A percentile compares a stretch with the other conserved stretches of the same genome.
These are phyloP conservation scores for Fraxinus cuspidata DNA, from an alignment of 257 asterid species.

Conservation along the genomic window DNA sequence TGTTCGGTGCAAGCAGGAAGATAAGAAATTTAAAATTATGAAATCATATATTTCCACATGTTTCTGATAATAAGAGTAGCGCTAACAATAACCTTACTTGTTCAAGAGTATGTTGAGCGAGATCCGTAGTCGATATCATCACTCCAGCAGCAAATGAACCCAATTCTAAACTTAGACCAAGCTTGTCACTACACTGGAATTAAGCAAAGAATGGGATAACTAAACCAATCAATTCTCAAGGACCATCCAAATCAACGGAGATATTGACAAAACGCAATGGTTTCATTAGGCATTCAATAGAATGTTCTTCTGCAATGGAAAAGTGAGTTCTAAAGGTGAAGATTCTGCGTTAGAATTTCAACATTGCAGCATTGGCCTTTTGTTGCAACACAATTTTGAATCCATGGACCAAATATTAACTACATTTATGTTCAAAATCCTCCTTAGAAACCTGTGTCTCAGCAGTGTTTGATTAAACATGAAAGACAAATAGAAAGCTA, in stretches of 20 bases:
- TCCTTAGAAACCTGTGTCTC: neutral
- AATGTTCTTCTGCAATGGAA: neutral
- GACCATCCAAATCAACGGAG: constrained; percentile 3
- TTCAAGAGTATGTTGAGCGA: constrained; percentile 94
- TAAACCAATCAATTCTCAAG: constrained; percentile 19
- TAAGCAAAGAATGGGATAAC: constrained; percentile 27
- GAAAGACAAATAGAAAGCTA: constrained; percentile 3
- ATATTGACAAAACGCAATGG: neutral
- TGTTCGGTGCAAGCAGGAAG: neutral
- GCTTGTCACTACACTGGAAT: constrained; percentile 97
- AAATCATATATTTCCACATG: neutral
- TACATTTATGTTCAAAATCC: neutral
- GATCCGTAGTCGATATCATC: constrained; percentile 98
- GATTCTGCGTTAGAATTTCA: neutral
- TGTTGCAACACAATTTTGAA: neutral
- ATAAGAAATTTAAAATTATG: neutral
- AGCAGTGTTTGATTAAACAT: neutral
- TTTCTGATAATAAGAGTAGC: neutral
- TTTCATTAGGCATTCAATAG: neutral
- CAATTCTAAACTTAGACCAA: constrained; percentile 97
- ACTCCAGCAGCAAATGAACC: constrained; percentile 99
- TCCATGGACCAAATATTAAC: neutral
- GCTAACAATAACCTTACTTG: constrained; percentile 55
- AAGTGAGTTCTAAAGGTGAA: neutral
- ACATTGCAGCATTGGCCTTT: neutral